A percentile compares a stretch with the other conserved stretches of the same genome.
phyloP scores from a whole-genome alignment of 495 filamentous ascomycete species.

The Aspergillus saccharolyticus region DNA sequence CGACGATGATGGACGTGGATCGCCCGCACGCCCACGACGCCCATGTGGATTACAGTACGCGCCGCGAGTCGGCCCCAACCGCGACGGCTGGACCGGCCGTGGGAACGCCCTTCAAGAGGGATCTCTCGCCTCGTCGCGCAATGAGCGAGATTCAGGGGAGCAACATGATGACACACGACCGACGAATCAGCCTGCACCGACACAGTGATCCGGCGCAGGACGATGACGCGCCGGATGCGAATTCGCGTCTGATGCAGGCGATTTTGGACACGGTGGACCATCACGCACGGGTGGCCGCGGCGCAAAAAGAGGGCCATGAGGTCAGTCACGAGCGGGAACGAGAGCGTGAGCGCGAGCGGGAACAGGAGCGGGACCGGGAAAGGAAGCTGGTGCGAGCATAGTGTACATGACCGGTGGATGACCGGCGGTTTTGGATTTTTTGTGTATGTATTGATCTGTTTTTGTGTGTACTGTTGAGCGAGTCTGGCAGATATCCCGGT shows the following conservation, averaged over 20 bases:
- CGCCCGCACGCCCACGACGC: constrained; percentile 6
- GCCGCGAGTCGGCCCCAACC: constrained; percentile 33
- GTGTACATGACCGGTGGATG: constrained; percentile 4
- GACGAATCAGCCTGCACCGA: constrained; percentile 16
- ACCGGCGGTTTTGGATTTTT: constrained; percentile 2
- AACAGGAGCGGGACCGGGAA: constrained; percentile 30
- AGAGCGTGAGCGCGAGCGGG: constrained; percentile 22
- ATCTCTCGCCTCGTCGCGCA: constrained; percentile 37
- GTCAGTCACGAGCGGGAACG: constrained; percentile 17
- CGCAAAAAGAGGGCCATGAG: constrained; percentile 27
- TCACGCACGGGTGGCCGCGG: constrained; percentile 33
- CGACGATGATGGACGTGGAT: constrained; percentile 7
- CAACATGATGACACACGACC: constrained; percentile 18
- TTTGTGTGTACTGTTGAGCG: constrained; percentile 9
- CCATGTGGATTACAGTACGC: constrained; percentile 13
- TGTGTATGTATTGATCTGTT: background rate
- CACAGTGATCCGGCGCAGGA: constrained; percentile 17
- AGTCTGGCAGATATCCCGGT: constrained; percentile 26
- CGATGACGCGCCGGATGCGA: constrained; percentile 44
- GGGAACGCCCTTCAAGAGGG: constrained; percentile 15
- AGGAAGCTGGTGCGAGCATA: constrained; percentile 24
- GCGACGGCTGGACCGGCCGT: constrained; percentile 10
- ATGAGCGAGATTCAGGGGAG: constrained; percentile 38
- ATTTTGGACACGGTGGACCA: constrained; percentile 45
- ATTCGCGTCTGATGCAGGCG: constrained; percentile 44